Evolutionary conservation across 192 early-diverging fungal species (phyloP).

Genomic region (Coemansia sp.): DNA sequence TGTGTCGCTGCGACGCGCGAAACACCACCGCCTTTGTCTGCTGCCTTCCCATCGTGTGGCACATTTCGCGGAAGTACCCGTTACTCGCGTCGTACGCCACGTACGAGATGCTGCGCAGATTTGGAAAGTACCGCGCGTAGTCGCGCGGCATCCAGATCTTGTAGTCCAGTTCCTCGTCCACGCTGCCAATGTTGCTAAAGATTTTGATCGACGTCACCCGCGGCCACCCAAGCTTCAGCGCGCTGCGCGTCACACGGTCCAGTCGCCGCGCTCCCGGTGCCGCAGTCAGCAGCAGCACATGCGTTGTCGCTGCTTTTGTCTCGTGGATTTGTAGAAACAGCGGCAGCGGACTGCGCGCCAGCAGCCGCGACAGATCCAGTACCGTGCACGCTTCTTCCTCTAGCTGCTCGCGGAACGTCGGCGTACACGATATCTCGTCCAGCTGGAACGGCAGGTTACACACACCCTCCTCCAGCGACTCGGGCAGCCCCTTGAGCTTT

Average conservation of each 20-base stretch:
- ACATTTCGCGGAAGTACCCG: conserved; percentile 55
- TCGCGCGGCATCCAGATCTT: conserved; percentile 56
- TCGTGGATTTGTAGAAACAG: conserved; percentile 51
- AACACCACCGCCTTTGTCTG: conserved; percentile 46
- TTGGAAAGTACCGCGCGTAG: conserved; percentile 52
- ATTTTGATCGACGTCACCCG: conserved; percentile 48
- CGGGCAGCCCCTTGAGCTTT: conserved; percentile 49
- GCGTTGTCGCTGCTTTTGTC: conserved; percentile 48
- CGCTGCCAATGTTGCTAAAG: conserved; percentile 28
- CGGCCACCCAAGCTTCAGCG: conserved; percentile 54
- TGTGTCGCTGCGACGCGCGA: conserved; percentile 49
- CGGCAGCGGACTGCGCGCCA: conserved; percentile 41
- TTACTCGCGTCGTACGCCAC: conserved; percentile 30
- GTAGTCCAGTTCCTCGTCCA: conserved; percentile 50
- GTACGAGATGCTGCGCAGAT: conserved; percentile 40
- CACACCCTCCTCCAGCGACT: conserved; percentile 46
- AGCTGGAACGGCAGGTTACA: conserved; percentile 43
- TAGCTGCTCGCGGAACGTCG: conserved; percentile 50
- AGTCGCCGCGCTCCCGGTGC: conserved; percentile 32
- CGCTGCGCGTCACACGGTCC: conserved; percentile 36
- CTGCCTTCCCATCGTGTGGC: conserved; percentile 45
- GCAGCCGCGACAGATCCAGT: conserved; percentile 46
- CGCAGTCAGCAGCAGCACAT: conserved; percentile 42
- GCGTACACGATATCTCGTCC: conserved; percentile 46
- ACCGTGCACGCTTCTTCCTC: conserved; percentile 42